Percentiles rank a stretch among this genome's conserved stretches.
phyloP scores from a whole-genome alignment of 1,284 basidiomycete species.

The Fereydounia khargensis region DNA sequence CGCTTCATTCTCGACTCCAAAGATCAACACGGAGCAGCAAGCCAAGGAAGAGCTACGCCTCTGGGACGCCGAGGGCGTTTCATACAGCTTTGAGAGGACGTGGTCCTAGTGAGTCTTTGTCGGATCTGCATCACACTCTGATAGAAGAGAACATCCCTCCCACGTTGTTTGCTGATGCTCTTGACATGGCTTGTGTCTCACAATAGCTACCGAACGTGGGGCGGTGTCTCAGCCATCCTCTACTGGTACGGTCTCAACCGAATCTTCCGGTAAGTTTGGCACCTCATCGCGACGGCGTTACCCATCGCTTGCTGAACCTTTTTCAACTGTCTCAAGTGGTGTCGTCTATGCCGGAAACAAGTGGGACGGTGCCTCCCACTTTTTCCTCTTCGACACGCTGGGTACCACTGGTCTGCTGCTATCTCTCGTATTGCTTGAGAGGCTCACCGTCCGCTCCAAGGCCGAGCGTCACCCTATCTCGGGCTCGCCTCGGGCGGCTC shows the following conservation, averaged over 20 bases:
- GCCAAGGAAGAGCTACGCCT: slow-evolving; percentile 18
- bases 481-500: slow-evolving; percentile 12
- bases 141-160: no score
- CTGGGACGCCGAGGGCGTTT: slow-evolving; percentile 33
- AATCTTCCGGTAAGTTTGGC: slow-evolving; percentile 6
- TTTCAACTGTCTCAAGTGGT: no score
- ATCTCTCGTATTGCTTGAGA: slow-evolving; percentile 19
- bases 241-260: slow-evolving; percentile 43
- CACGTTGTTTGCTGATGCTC: no score
- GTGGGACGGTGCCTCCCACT: slow-evolving; percentile 21
- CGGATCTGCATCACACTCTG: no score
- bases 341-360: no score
- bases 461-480: slow-evolving; percentile 16
- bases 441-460: slow-evolving; percentile 22
- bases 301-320: no score
- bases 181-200: background rate
- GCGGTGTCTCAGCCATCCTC: slow-evolving; percentile 18
- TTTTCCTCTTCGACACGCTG: slow-evolving; percentile 25
- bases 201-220: slow-evolving; percentile 31
- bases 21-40: slow-evolving; percentile 17
- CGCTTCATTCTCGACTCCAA: slow-evolving; percentile 12
- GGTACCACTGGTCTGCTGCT: slow-evolving; percentile 8
- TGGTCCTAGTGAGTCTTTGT: slow-evolving; percentile 24
- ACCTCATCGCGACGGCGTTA: no score
- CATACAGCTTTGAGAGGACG: slow-evolving; percentile 36